Evolutionary conservation across 176 grass and related monocot species (phyloP), one percentile per base, ranked within the genome.

Genomic region (Themeda triandra): DNA sequence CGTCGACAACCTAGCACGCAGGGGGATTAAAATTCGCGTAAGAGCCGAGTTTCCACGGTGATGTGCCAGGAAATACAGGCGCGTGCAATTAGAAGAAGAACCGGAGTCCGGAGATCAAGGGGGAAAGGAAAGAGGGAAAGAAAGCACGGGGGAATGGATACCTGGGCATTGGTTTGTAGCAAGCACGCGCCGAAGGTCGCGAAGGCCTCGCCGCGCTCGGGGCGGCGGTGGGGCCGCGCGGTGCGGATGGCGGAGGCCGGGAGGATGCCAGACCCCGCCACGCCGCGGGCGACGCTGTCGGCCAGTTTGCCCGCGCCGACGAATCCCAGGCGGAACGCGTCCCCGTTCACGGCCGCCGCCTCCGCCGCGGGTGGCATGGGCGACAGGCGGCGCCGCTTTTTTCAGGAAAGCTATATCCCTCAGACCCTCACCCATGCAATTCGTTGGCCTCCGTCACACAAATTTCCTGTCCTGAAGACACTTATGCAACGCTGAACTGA

Each of bases 271-370:
- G 93, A 96, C 31, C 89, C 92, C 27, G 78, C 82, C 3, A 96
- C 93, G 59, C 96, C 93, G 10, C 93, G 80, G 29, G 91, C 94
- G 84, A 96, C 96, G 90, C 91, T 99, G 92, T 99, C 97, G 53
- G 93, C 97, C 70, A 99, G 48, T 81, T 96, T 99, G 13, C 97
- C 97, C 0, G 92, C 90, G 27, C 97, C 97, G 62, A 99, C 54
- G 85, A 99, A 96, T 0, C 97, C 97, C 0, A 99, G 82, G 17
- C 76, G 89, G 86, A 94, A 99, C 49, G 63, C 40, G 66, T 88
- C 89, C 12, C 41, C 67, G 35, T 2, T 71, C 1, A 67, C 72
- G 1, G 73, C 76, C 3, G 84, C 65, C 41, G 87, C n/a, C n/a
- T n/a, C 56, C 33, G 60, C 72, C 53, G 85, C 59, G 4, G 82